A percentile compares a stretch with the other conserved stretches of the same genome.
phyloP scores from a whole-genome alignment of 129 eudicot species.

The Artemisia tridentata region DNA sequence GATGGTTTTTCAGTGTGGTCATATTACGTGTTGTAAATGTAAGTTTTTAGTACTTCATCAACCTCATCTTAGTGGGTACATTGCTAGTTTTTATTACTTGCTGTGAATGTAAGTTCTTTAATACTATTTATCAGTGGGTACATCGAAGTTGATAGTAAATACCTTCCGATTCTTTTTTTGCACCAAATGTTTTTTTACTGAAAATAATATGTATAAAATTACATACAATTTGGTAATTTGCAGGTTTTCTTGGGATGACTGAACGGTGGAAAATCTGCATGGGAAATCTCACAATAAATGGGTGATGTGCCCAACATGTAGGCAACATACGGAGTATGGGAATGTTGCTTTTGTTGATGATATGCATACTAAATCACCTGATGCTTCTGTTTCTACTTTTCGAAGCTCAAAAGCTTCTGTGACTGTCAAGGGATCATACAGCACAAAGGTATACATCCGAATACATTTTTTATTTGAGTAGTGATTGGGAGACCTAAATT shows the following conservation, averaged over 20 bases:
- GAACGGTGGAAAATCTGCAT: constrained; percentile 37
- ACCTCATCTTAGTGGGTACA: too few species aligned
- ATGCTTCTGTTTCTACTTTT: constrained; percentile 23
- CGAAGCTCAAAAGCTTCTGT: constrained; percentile 54
- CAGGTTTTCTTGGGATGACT: constrained; percentile 82
- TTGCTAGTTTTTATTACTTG: too few species aligned
- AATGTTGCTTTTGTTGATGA: constrained; percentile 88
- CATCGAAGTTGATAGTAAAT: not conserved
- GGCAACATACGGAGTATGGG: constrained; percentile 64
- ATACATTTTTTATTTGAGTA: not conserved
- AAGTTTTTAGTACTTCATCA: too few species aligned
- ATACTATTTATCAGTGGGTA: not conserved
- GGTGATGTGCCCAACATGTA: constrained; percentile 95
- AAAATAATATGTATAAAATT: constrained; percentile 11
- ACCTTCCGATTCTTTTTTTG: not conserved
- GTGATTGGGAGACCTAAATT: too few species aligned
- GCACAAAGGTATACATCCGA: constrained; percentile 66
- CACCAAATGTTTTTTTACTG: not conserved
- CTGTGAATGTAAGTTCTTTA: constrained; percentile 24
- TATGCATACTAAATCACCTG: constrained; percentile 27
- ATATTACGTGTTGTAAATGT: constrained; percentile 79
- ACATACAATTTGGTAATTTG: constrained; percentile 12
- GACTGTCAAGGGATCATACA: constrained; percentile 84
- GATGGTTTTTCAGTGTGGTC: constrained; percentile 97
- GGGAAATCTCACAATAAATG: constrained; percentile 47